Evolutionary conservation across 176 grass and related monocot species (phyloP), one percentile per base, ranked within the genome.

Genomic region (Juncus effusus): DNA sequence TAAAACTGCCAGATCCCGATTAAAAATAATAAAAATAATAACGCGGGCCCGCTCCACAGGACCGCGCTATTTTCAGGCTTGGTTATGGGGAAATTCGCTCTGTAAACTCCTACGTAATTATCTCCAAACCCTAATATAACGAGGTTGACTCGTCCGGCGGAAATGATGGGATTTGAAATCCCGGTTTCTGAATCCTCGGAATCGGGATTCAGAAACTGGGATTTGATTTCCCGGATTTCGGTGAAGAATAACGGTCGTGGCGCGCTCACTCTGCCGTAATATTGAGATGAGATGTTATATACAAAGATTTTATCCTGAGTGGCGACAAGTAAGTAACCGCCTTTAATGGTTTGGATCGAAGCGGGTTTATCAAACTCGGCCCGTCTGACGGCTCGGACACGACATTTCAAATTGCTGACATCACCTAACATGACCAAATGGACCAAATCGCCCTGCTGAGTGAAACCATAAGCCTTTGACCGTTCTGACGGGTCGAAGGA

Each of bases 1-100:
- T 97, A 97, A 35, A 97, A 87, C 81, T 97, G 93, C 93, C 88
- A 87, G 12, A 90, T 80, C 36, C 85, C 85, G 40, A 97, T 92
- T 72, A 92, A 61, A 80, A 97, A 97, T 2, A 97, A 53, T 51
- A 97, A 82, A 70, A 92, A 92, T 13, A 97, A 76, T 71, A 92
- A 64, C 3, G 80, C 93, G 10, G 93, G 88, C 11, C 87, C 93
- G 65, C 93, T 92, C 93, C 93, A 97, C 36, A 97, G 74, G 28
- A 89, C 93, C 7, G 87, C 88, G 84, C 85, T 92, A 82, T 66
- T 89, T 66, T 92, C 93, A 2, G 83, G 67, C 59, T 69, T 87
- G 76, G 89, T 86, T 36, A 81, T 69, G 0, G 85, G 93, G 72
- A 97, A 91, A 55, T 97, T 92, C 10, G 88, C 88, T 14, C 75